phyloP scores from a whole-genome alignment of 2,329 filamentous ascomycete genomes.

The Truncatella angustata region DNA sequence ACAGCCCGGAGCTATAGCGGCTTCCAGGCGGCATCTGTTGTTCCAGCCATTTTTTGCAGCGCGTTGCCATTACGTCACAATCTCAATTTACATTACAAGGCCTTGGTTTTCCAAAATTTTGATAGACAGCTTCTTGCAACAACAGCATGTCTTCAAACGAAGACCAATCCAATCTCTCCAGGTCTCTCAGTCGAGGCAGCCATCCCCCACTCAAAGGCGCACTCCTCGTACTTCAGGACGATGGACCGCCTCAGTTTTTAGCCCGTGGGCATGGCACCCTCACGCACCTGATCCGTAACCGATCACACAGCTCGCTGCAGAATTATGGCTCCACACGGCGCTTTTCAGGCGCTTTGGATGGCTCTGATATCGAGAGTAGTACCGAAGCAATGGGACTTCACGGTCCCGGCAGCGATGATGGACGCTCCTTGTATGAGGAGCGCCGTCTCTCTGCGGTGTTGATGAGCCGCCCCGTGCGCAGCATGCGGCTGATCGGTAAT shows the following conservation, averaged over 20 bases:
- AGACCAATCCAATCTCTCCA: conserved; percentile 10
- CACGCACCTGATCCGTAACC: conserved; percentile 25
- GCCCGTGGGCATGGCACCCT: conserved; percentile 25
- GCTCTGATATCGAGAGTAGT: conserved; percentile 22
- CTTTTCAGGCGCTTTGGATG: conserved; percentile 12
- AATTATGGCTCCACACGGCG: conserved; percentile 28
- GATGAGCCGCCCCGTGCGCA: conserved; percentile 71
- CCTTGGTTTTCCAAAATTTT: too few relatives aligned
- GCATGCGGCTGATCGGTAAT: conserved; percentile 83
- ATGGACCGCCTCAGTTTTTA: conserved; percentile 19
- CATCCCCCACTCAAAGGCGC: conserved; percentile 13
- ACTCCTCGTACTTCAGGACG: conserved; percentile 22
- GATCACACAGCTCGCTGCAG: conserved; percentile 25
- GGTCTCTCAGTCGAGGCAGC: conserved; percentile 17
- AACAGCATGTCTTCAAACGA: conserved; percentile 12
- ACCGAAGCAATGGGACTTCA: background rate
- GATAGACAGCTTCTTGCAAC: background rate
- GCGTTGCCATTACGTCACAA: too few relatives aligned
- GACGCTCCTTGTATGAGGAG: conserved; percentile 49
- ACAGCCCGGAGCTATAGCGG: too few relatives aligned
- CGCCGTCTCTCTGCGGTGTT: conserved; percentile 59
- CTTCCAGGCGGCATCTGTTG: too few relatives aligned
- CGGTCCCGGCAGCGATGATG: conserved; percentile 37
- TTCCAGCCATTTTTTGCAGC: too few relatives aligned
- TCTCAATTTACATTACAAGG: background rate